Evolutionary conservation across 768 basidiomycete species (phyloP).

Genomic region (Podaxis sp.): DNA sequence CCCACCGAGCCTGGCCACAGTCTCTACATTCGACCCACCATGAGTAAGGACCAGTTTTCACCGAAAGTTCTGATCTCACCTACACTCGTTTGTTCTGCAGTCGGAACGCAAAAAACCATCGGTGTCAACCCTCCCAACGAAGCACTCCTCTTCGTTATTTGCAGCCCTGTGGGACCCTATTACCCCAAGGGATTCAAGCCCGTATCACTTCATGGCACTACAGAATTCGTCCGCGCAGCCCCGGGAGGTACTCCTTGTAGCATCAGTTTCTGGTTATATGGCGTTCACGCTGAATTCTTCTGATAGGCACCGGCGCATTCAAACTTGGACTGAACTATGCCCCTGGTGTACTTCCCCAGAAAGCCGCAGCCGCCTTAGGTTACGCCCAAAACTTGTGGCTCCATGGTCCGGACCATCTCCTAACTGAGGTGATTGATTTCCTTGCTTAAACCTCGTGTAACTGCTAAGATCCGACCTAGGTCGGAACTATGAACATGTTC

Average conservation of each 20-base stretch:
- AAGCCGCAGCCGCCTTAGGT: conserved; percentile 68
- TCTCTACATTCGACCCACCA: conserved; percentile 84
- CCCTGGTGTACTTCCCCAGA: conserved; percentile 84
- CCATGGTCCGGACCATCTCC: conserved; percentile 63
- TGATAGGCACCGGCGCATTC: conserved; percentile 69
- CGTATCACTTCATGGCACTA: conserved; percentile 83
- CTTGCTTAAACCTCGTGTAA: conserved; percentile 31
- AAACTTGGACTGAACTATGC: conserved; percentile 91
- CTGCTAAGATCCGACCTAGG: conserved; percentile 30
- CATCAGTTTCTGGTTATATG: background rate
- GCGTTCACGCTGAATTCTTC: background rate
- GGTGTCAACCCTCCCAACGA: conserved; percentile 76
- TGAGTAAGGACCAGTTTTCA: conserved; percentile 34
- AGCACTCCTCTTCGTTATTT: conserved; percentile 84
- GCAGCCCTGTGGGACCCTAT: conserved; percentile 83
- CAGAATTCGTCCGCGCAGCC: conserved; percentile 79
- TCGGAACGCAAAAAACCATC: conserved; percentile 72
- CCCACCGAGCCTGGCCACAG: conserved; percentile 87
- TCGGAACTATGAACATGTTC: conserved; percentile 94
- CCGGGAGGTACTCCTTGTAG: conserved; percentile 63
- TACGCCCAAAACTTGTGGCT: conserved; percentile 93
- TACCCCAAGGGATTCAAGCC: conserved; percentile 90
- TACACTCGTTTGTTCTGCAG: conserved; percentile 36
- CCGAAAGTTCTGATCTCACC: background rate
- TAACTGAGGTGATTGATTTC: conserved; percentile 40